A percentile compares a stretch with the other conserved stretches of the same genome.
These are phyloP conservation scores for Pseudozyma tsukubaensis DNA, from an alignment of 1,284 basidiomycete species.

Conservation along the genomic window DNA sequence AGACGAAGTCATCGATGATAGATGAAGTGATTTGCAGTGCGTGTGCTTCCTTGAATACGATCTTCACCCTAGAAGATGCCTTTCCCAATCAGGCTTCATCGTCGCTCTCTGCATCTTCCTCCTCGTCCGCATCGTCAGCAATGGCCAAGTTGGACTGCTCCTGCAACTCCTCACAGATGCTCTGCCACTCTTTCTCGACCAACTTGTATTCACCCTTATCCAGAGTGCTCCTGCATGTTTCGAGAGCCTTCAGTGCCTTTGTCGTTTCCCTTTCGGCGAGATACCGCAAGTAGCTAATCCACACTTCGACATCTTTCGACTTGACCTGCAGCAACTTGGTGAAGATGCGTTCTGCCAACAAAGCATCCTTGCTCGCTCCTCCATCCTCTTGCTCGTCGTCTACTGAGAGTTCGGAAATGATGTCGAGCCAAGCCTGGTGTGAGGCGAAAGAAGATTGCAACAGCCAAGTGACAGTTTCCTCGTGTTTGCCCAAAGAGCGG, in stretches of 20 bases:
- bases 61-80: too few species aligned
- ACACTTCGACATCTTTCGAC: slow-evolving; percentile 24
- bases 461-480: slow-evolving; percentile 26
- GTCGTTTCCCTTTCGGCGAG: slow-evolving; percentile 24
- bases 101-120: slow-evolving; percentile 4
- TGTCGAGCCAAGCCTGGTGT: slow-evolving; percentile 24
- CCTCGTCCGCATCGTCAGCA: not conserved
- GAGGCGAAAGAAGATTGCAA: slow-evolving; percentile 32
- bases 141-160: not conserved
- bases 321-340: slow-evolving; percentile 31
- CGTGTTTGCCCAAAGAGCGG: slow-evolving; percentile 20
- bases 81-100: not conserved
- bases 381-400: not conserved
- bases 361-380: slow-evolving; percentile 5
- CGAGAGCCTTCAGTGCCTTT: slow-evolving; percentile 24
- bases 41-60: too few species aligned
- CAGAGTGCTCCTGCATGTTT: slow-evolving; percentile 15
- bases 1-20: too few species aligned
- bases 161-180: slow-evolving; percentile 31
- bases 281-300: slow-evolving; percentile 24
- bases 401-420: slow-evolving; percentile 12
- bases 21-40: too few species aligned
- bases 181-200: slow-evolving; percentile 37
- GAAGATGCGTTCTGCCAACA: slow-evolving; percentile 26
- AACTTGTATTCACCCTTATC: slow-evolving; percentile 28